Percentiles rank a stretch among this genome's conserved stretches.
These are phyloP conservation scores for Teratosphaeria nubilosa DNA, from an alignment of 2,329 filamentous ascomycete species.

Conservation along the genomic window DNA sequence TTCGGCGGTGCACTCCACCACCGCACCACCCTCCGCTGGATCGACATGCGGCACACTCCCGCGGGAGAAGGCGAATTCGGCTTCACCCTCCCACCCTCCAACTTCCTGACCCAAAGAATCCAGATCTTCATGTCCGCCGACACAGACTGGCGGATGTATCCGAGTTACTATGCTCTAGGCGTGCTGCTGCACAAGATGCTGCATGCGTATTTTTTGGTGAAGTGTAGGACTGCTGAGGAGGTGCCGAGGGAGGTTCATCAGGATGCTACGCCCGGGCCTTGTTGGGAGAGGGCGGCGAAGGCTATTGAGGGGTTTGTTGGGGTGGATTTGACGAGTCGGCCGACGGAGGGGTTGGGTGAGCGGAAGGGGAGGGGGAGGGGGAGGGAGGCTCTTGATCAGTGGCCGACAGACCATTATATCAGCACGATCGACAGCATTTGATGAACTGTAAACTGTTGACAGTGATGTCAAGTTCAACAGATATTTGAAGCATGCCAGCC, in stretches of 20 bases:
- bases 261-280: background rate
- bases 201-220: slow-evolving; percentile 1
- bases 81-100: background rate
- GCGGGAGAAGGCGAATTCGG: background rate
- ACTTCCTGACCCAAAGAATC: background rate
- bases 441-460: background rate
- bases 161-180: background rate
- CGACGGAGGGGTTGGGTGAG: background rate
- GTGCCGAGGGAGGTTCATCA: background rate
- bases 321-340: background rate
- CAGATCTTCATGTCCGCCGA: background rate
- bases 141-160: background rate
- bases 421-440: too few species aligned
- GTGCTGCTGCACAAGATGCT: slow-evolving; percentile 6
- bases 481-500: too few species aligned
- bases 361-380: background rate
- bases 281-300: background rate
- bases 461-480: background rate
- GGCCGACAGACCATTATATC: too few species aligned
- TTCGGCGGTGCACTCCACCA: slow-evolving; percentile 7
- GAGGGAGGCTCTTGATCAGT: background rate
- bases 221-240: background rate
- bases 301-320: background rate
- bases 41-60: background rate
- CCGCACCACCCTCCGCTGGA: slow-evolving; percentile 5